Conservation (phyloP, 371 early-diverging fungal species). For the Conidiobolus incongruus region DNA sequence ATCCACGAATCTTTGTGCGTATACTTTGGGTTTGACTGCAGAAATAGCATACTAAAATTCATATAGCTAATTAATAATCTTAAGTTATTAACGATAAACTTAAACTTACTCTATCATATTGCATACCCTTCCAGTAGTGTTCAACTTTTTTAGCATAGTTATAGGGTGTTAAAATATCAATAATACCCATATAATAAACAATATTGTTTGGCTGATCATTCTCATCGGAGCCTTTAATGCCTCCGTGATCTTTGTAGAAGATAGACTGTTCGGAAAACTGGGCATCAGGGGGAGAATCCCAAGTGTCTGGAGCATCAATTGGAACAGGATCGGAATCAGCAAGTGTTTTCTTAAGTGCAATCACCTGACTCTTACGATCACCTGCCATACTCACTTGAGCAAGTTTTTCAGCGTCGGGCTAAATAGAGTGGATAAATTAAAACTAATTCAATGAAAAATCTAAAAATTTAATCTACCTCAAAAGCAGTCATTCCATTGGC, state of each 20-base stretch:
- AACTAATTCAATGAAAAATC: no score
- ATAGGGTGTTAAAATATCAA: slow-evolving; percentile 90
- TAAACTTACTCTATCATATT: slow-evolving; percentile 32
- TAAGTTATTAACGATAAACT: background rate
- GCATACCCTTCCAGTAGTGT: slow-evolving; percentile 59
- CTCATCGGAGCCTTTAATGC: slow-evolving; percentile 55
- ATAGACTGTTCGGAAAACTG: slow-evolving; percentile 19
- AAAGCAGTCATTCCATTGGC: no score
- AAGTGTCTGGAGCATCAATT: slow-evolving; percentile 10
- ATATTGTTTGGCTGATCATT: slow-evolving; percentile 28
- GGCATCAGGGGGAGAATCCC: background rate
- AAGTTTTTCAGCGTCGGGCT: slow-evolving; percentile 23
- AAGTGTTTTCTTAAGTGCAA: slow-evolving; percentile 14
- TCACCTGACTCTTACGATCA: slow-evolving; percentile 3
- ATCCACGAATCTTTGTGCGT: slow-evolving; percentile 61
- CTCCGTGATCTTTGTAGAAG: slow-evolving; percentile 81
- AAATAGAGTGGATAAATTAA: no score
- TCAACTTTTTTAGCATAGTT: slow-evolving; percentile 63
- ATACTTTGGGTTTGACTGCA: slow-evolving; percentile 61
- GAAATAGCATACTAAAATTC: slow-evolving; percentile 38
- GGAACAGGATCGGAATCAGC: slow-evolving; percentile 36
- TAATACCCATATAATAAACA: slow-evolving; percentile 82
- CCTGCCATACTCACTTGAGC: slow-evolving; percentile 14
- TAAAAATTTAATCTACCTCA: no score
- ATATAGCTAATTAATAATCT: background rate